Percentiles rank a stretch among this genome's conserved stretches.
These are phyloP conservation scores for Jackrogersella multiformis DNA, from an alignment of 495 filamentous ascomycete species.

Conservation along the genomic window DNA sequence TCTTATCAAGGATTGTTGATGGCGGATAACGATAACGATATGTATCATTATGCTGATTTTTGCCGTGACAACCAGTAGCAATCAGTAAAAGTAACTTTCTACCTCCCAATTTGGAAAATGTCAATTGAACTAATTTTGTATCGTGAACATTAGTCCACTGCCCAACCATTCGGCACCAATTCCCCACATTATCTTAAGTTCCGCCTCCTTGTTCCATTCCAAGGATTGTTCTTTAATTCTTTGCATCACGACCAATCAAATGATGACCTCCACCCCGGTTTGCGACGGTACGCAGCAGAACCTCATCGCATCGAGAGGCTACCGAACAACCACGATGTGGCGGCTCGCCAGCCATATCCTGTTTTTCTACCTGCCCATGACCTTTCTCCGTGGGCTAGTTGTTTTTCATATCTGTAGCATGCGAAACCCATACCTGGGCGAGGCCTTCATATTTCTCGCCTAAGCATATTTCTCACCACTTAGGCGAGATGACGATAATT, in stretches of 20 bases:
- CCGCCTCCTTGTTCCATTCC: constrained; percentile 31
- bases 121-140: constrained; percentile 1
- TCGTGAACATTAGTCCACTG: constrained; percentile 10
- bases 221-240: constrained; percentile 35
- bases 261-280: constrained; percentile 21
- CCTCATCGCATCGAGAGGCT: constrained; percentile 40
- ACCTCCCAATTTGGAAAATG: neutral
- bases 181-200: constrained; percentile 26
- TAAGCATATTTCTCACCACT: neutral
- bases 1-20: constrained; percentile 8
- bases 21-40: constrained; percentile 3
- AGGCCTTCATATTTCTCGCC: neutral
- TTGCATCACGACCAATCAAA: constrained; percentile 43
- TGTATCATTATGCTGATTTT: constrained; percentile 21
- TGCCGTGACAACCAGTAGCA: no score
- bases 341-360: constrained; percentile 23
- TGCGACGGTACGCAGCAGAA: constrained; percentile 33
- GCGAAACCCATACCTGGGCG: constrained; percentile 16
- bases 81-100: constrained; percentile 12
- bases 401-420: constrained; percentile 9
- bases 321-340: constrained; percentile 22
- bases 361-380: constrained; percentile 4
- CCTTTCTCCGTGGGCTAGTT: constrained; percentile 12
- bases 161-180: constrained; percentile 15
- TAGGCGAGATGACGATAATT: constrained; percentile 18